These are phyloP conservation scores for Acanthamoeba castellanii DNA, from an alignment of 208 protist genomes.

Conservation along the genomic window DNA sequence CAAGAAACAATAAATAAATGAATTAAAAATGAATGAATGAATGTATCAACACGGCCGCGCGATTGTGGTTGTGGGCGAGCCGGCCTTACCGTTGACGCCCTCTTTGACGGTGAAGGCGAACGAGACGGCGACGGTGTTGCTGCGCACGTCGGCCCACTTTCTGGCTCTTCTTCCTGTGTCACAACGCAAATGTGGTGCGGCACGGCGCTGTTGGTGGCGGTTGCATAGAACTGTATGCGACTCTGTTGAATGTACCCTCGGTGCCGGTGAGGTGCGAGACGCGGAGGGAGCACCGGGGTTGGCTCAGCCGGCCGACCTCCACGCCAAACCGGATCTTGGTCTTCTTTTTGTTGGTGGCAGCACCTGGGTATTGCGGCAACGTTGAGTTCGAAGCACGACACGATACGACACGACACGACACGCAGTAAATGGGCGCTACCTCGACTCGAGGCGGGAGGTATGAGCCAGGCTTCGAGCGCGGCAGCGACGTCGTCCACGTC, in stretches of 20 bases:
- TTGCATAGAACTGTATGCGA: background rate
- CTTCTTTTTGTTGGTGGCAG: background rate
- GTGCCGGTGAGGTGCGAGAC: background rate
- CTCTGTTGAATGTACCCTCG: background rate
- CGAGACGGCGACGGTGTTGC: background rate
- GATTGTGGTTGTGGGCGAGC: too few species aligned
- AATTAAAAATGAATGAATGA: too few species aligned
- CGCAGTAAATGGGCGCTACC: background rate
- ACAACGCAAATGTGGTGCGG: background rate
- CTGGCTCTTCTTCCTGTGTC: background rate
- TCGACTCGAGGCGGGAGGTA: background rate
- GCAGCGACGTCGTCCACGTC: background rate
- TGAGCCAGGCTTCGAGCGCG: background rate
- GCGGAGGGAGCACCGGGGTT: background rate
- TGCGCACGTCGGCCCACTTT: background rate
- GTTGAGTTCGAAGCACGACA: background rate
- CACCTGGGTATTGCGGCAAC: background rate
- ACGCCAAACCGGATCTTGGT: constrained; percentile 14
- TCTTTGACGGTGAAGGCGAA: background rate
- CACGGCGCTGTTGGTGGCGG: background rate
- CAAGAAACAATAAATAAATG: background rate
- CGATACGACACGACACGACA: background rate
- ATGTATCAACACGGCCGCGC: too few species aligned
- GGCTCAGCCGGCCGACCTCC: background rate
- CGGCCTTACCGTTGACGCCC: background rate